A percentile compares a stretch with the other conserved stretches of the same genome.
These are phyloP conservation scores for Coemansia sp. DNA, from an alignment of 371 early-diverging fungal genomes.

Conservation along the genomic window DNA sequence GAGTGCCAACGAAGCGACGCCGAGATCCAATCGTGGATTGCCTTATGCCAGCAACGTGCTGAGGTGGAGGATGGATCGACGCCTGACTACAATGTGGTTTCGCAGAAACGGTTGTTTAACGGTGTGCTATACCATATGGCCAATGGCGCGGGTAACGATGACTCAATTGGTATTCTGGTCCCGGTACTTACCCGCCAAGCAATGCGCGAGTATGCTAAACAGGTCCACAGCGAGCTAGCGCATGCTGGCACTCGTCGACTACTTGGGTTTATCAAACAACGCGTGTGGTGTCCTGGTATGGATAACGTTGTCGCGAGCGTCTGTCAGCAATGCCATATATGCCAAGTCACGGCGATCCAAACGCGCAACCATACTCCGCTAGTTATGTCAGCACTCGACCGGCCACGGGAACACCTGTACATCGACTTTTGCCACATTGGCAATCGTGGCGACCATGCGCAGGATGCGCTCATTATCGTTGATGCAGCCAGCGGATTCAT, in stretches of 20 bases:
- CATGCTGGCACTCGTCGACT: constrained; percentile 5
- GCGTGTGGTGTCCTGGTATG: constrained; percentile 3
- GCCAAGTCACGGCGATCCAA: constrained; percentile 14
- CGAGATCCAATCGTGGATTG: constrained; percentile 8
- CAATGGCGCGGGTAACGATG: background rate
- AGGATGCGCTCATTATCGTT: constrained; percentile 8
- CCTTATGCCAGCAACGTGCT: background rate
- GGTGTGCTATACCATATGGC: background rate
- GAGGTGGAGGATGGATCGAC: background rate
- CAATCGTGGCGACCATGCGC: background rate
- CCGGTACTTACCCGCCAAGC: background rate
- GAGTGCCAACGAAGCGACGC: background rate
- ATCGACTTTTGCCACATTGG: constrained; percentile 15
- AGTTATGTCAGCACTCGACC: background rate
- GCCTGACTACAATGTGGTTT: constrained; percentile 2
- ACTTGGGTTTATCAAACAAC: background rate
- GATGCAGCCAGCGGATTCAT: constrained; percentile 11
- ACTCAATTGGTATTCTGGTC: constrained; percentile 6
- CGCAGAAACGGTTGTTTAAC: background rate
- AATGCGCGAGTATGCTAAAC: constrained; percentile 1
- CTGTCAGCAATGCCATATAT: constrained; percentile 6
- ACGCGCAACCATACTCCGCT: constrained; percentile 5
- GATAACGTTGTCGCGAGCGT: background rate
- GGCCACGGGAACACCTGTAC: constrained; percentile 11
- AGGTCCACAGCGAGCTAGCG: background rate